phyloP scores from a whole-genome alignment of 805 yeast species.

The Candida lessepsii region DNA sequence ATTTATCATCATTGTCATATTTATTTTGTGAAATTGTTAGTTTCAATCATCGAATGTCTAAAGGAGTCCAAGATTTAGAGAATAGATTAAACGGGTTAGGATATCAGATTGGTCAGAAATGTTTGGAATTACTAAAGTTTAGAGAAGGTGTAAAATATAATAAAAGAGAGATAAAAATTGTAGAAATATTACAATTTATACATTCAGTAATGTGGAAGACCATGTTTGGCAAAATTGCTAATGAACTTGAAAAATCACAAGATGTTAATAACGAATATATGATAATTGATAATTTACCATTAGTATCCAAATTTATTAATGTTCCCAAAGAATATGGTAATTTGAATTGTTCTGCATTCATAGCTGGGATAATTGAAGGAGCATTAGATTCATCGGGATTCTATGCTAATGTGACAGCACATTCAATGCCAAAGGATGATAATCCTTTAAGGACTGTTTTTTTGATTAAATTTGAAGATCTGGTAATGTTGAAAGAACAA shows the following conservation, averaged over 20 bases:
- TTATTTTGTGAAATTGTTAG: conserved; percentile 70
- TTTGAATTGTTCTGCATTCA: conserved; percentile 76
- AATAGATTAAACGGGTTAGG: conserved; percentile 67
- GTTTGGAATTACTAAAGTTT: conserved; percentile 64
- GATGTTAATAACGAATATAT: conserved; percentile 68
- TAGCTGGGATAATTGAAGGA: conserved; percentile 85
- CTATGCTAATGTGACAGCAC: conserved; percentile 79
- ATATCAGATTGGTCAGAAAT: conserved; percentile 71
- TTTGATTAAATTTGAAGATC: conserved; percentile 65
- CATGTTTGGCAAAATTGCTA: conserved; percentile 71
- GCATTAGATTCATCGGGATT: conserved; percentile 72
- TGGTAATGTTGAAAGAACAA: conserved; percentile 53
- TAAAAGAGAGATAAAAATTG: conserved; percentile 62
- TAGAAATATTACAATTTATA: conserved; percentile 70
- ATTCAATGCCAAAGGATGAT: conserved; percentile 61
- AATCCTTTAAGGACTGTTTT: conserved; percentile 70
- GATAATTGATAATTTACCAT: conserved; percentile 76
- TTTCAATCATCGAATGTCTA: conserved; percentile 58
- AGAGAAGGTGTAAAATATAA: conserved; percentile 63
- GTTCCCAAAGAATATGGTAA: conserved; percentile 78
- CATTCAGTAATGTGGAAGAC: conserved; percentile 72
- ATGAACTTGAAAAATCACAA: conserved; percentile 71
- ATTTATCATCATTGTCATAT: conserved; percentile 63
- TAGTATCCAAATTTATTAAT: conserved; percentile 67
- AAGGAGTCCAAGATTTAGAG: conserved; percentile 62